Evolutionary conservation across 2,329 filamentous ascomycete species (phyloP), one percentile per base, ranked within the genome.

Genomic region (Calonectria montana): DNA sequence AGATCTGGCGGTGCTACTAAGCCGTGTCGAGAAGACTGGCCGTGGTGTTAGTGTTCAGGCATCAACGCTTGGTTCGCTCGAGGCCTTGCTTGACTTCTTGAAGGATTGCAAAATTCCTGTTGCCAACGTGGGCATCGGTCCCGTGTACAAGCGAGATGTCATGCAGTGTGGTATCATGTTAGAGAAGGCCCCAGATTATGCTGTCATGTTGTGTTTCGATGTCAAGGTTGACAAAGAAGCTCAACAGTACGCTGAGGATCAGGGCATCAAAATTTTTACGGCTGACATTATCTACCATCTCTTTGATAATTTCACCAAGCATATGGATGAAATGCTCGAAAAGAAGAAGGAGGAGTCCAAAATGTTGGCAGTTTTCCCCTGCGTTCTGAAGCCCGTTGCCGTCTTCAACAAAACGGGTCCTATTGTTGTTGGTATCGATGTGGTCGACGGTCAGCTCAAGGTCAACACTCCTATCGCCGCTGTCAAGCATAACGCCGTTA

Each of bases 151-250:
- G 88, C 94, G 97, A 80, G 97, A 99, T 84, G 94, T 99, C 67
- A 97, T 98, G 90, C 96, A 92, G 91, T 90, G 94, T 87, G 96
- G 95, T 81, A 94, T 94, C 77, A 99, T 99, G 97, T 84, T 98
- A 80, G 97, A 99, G 85, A 98, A 98, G 87, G 90, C 93, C 18
- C 95, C 95, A 76, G 96, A 99, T 82, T 97, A 93, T 78, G 97
- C 97, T n/a, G 94, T 98, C 82, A 99, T 99, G 97, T 92, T 99
- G 63, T 98, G 97, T 84, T 99, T 99, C 89, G 97, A 99, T 83
- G 97, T 99, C 86, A 98, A 98, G 87, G 94, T 99, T 18, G 97
- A 99, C 86, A 98, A 98, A 84, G 97, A 99, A 82, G 97, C 97
- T 0, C 92, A 93, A 76, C 89, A 91, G 12, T 97, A 98, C 79